These are phyloP conservation scores for Iberis pinnata DNA, from an alignment of 345 rosid species.

Conservation along the genomic window DNA sequence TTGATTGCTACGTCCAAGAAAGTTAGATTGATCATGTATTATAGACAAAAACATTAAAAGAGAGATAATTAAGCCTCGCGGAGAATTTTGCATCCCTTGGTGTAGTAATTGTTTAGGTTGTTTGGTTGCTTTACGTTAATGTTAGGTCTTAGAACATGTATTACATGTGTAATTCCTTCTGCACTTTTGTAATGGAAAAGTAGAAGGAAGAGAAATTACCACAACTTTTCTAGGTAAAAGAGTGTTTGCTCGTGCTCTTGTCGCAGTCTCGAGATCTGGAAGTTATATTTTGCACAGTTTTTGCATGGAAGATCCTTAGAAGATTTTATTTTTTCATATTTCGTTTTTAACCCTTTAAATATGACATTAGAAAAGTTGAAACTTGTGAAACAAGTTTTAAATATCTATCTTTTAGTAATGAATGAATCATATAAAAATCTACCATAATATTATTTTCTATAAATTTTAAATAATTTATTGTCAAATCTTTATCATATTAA, in stretches of 20 bases:
- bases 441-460: too few relatives aligned
- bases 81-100: constrained; percentile 67
- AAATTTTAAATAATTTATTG: too few relatives aligned
- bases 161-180: constrained; percentile 80
- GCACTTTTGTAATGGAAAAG: constrained; percentile 51
- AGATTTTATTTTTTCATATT: too few relatives aligned
- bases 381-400: too few relatives aligned
- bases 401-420: too few relatives aligned
- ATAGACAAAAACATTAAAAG: constrained; percentile 59
- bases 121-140: constrained; percentile 87
- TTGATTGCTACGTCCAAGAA: constrained; percentile 25
- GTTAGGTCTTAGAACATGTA: constrained; percentile 97
- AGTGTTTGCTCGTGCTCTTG: constrained; percentile 50
- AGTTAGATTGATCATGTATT: constrained; percentile 33
- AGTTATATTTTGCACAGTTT: too few relatives aligned
- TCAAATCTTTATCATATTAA: too few relatives aligned
- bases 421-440: too few relatives aligned
- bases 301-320: too few relatives aligned
- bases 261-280: constrained; percentile 52
- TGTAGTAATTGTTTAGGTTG: constrained; percentile 60
- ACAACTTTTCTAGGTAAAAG: constrained; percentile 67
- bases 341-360: too few relatives aligned
- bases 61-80: constrained; percentile 63
- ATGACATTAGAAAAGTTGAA: too few relatives aligned
- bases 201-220: constrained; percentile 75